These are phyloP conservation scores for Debaryomyces prosopidis DNA, from an alignment of 805 yeast genomes.

Conservation along the genomic window DNA sequence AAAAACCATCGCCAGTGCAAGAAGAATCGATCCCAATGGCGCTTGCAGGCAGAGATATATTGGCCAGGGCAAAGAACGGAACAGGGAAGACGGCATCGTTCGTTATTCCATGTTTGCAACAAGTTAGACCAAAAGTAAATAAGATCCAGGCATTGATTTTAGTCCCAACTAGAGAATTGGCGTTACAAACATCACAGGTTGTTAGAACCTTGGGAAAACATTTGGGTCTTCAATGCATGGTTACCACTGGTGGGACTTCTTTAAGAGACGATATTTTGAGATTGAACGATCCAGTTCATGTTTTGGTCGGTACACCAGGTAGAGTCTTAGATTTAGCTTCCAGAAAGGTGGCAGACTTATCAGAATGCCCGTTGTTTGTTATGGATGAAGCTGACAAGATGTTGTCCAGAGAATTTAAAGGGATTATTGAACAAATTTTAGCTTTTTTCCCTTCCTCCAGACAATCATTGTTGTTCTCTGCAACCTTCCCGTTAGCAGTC, in stretches of 20 bases:
- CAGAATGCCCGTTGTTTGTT: conserved; percentile 82
- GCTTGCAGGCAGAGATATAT: conserved; percentile 88
- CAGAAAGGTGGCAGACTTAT: conserved; percentile 82
- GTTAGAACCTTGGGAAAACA: conserved; percentile 95
- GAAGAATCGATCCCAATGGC: conserved; percentile 97
- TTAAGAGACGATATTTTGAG: conserved; percentile 92
- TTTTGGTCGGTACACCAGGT: conserved; percentile 97
- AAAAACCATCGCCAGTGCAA: conserved; percentile 96
- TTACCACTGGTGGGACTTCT: conserved; percentile 96
- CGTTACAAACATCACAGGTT: conserved; percentile 95
- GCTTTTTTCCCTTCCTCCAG: conserved; percentile 65
- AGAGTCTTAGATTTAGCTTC: conserved; percentile 93
- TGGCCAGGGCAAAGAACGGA: conserved; percentile 98
- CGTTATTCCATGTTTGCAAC: conserved; percentile 89
- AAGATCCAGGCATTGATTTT: conserved; percentile 89
- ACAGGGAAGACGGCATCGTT: conserved; percentile 99
- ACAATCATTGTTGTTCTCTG: conserved; percentile 88
- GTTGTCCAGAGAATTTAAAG: conserved; percentile 86
- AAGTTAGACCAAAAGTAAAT: conserved; percentile 77
- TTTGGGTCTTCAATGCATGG: conserved; percentile 91
- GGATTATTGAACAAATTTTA: conserved; percentile 83
- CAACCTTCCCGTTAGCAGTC: conserved; percentile 94
- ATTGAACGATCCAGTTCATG: conserved; percentile 89
- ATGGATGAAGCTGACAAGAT: conserved; percentile 99
- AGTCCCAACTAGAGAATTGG: conserved; percentile 97